A percentile compares a stretch with the other conserved stretches of the same genome.
These are phyloP conservation scores for Prototheca cutis DNA, from an alignment of 163 green algal genomes.

Conservation along the genomic window DNA sequence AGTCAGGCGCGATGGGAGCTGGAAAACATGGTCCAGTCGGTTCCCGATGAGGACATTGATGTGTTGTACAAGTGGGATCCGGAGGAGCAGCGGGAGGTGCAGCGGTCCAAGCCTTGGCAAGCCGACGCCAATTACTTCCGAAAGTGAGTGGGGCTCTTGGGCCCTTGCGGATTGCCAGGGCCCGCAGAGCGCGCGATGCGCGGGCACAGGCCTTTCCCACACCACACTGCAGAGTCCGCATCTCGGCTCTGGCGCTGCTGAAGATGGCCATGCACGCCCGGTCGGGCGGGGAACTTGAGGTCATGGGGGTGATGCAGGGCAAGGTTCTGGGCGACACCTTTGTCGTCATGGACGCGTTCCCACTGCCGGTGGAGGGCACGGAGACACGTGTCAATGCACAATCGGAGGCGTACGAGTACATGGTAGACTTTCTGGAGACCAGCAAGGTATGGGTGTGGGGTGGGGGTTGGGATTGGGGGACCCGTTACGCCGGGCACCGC, in stretches of 20 bases:
- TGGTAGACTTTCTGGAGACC: conserved; percentile 79
- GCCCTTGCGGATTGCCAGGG: no score
- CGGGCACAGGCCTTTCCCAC: no score
- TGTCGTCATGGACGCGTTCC: conserved; percentile 92
- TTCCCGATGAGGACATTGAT: conserved; percentile 13
- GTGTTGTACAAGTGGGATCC: conserved; percentile 35
- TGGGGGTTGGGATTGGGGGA: background rate
- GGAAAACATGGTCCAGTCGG: conserved; percentile 73
- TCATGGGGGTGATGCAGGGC: conserved; percentile 66
- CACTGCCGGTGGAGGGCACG: conserved; percentile 94
- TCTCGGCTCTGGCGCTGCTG: conserved; percentile 81
- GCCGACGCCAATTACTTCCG: conserved; percentile 92
- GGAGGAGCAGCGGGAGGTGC: conserved; percentile 54
- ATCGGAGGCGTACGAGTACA: conserved; percentile 91
- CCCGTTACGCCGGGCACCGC: background rate
- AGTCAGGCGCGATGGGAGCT: conserved; percentile 78
- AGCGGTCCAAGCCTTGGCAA: conserved; percentile 73
- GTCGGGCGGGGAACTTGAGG: conserved; percentile 81
- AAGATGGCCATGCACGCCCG: conserved; percentile 91
- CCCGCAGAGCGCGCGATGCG: no score
- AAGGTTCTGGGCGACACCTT: conserved; percentile 81
- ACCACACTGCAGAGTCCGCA: conserved; percentile 50
- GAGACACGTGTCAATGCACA: conserved; percentile 90
- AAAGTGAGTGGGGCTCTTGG: conserved; percentile 59
- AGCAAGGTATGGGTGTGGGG: conserved; percentile 39